These are phyloP conservation scores for Graphilbum ipis-grandicollis DNA, from an alignment of 2,329 filamentous ascomycete genomes.

Conservation along the genomic window DNA sequence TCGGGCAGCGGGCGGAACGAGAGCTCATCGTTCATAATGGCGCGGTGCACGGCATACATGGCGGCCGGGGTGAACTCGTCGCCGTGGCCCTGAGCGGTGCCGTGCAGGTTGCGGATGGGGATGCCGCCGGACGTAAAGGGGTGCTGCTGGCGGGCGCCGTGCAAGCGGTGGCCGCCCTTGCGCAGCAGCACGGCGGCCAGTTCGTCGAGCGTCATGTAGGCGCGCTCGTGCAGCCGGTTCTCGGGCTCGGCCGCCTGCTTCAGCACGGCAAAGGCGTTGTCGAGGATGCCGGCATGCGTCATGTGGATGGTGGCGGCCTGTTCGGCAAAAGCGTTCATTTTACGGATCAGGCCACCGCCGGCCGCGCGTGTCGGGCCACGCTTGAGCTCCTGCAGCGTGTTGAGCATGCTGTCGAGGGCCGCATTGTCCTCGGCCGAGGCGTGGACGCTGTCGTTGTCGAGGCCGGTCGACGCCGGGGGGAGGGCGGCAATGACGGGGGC, in stretches of 20 bases:
- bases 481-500: conserved; percentile 21
- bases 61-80: conserved; percentile 26
- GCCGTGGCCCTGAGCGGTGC: conserved; percentile 4
- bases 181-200: conserved; percentile 27
- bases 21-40: conserved; percentile 40
- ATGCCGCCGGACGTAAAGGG: background rate
- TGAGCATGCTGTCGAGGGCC: conserved; percentile 14
- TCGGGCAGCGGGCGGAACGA: conserved; percentile 31
- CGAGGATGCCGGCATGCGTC: conserved; percentile 27
- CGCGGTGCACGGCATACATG: conserved; percentile 54
- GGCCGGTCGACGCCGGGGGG: conserved; percentile 12
- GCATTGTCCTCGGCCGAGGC: background rate
- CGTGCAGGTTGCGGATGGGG: background rate
- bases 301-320: conserved; percentile 28
- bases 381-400: conserved; percentile 20
- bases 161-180: background rate
- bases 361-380: conserved; percentile 24
- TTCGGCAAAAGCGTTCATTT: conserved; percentile 28
- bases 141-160: background rate
- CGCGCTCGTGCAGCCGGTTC: background rate
- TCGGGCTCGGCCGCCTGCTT: background rate
- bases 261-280: conserved; percentile 25
- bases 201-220: conserved; percentile 29
- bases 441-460: background rate
- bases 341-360: conserved; percentile 24